Conservation (phyloP, 805 yeast genomes). For the Metschnikowia similis region DNA sequence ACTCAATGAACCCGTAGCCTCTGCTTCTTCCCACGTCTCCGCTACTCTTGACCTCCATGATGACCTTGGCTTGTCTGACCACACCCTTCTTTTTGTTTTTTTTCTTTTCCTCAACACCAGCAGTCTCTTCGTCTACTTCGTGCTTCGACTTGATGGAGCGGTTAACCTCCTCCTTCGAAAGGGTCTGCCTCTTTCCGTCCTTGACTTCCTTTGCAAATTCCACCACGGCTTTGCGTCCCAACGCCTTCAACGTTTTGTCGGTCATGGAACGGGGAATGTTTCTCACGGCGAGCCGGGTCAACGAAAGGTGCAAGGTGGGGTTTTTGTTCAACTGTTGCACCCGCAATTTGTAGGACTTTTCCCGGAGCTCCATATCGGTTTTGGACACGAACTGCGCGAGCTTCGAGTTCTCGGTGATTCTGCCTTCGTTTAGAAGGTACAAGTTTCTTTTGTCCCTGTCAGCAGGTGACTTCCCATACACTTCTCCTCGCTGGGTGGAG, state of each 20-base stretch:
- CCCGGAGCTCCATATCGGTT: constrained; percentile 81
- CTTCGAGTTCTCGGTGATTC: constrained; percentile 76
- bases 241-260: constrained; percentile 80
- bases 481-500: constrained; percentile 66
- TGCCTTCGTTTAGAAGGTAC: constrained; percentile 88
- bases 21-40: constrained; percentile 87
- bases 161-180: constrained; percentile 81
- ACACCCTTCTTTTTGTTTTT: constrained; percentile 80
- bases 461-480: constrained; percentile 73
- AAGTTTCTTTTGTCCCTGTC: constrained; percentile 81
- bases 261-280: constrained; percentile 91
- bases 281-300: constrained; percentile 92
- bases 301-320: constrained; percentile 86
- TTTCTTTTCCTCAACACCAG: constrained; percentile 43
- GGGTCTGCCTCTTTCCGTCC: constrained; percentile 68
- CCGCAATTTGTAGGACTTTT: constrained; percentile 78
- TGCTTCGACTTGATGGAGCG: constrained; percentile 72
- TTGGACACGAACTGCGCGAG: constrained; percentile 64
- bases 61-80: constrained; percentile 88
- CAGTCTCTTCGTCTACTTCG: constrained; percentile 26
- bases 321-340: constrained; percentile 87
- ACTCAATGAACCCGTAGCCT: constrained; percentile 95
- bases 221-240: constrained; percentile 92
- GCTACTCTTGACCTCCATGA: constrained; percentile 86
- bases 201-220: constrained; percentile 89